Conservation (phyloP, 2,329 filamentous ascomycete species). For the Beauveria sp. region DNA sequence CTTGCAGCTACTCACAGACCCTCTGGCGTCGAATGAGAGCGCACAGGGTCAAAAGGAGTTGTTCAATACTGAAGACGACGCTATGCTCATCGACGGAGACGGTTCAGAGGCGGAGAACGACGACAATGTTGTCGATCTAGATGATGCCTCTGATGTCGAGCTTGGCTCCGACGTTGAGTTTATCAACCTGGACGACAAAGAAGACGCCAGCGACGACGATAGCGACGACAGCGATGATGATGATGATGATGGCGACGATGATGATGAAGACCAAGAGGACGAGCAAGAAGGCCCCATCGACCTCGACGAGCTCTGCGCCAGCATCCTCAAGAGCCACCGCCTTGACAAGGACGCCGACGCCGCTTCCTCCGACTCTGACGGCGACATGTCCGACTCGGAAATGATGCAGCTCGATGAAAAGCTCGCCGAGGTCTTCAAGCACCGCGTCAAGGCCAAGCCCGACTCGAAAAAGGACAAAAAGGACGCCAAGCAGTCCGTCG, state of each 20-base stretch:
- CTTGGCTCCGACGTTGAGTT: conserved; percentile 44
- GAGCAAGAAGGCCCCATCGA: conserved; percentile 38
- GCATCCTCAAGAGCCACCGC: conserved; percentile 65
- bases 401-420: conserved; percentile 86
- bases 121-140: conserved; percentile 22
- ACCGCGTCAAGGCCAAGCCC: conserved; percentile 54
- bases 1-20: conserved; percentile 56
- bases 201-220: conserved; percentile 35
- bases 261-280: conserved; percentile 33
- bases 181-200: conserved; percentile 32
- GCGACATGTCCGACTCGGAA: conserved; percentile 89
- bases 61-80: conserved; percentile 63
- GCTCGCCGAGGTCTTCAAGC: conserved; percentile 77
- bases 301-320: conserved; percentile 67
- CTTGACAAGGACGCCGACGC: conserved; percentile 52
- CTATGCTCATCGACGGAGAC: conserved; percentile 43
- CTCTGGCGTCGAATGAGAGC: conserved; percentile 73
- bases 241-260: conserved; percentile 40
- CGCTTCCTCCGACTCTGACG: conserved; percentile 53
- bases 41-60: conserved; percentile 77
- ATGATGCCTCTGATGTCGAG: conserved; percentile 37
- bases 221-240: conserved; percentile 34
- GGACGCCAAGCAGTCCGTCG: conserved; percentile 78
- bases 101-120: conserved; percentile 31
- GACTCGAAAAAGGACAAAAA: conserved; percentile 78